Percentiles rank a stretch among this genome's conserved stretches.
Evolutionary conservation across 192 early-diverging fungal genomes (phyloP).

Genomic region (Podochytrium sp.): DNA sequence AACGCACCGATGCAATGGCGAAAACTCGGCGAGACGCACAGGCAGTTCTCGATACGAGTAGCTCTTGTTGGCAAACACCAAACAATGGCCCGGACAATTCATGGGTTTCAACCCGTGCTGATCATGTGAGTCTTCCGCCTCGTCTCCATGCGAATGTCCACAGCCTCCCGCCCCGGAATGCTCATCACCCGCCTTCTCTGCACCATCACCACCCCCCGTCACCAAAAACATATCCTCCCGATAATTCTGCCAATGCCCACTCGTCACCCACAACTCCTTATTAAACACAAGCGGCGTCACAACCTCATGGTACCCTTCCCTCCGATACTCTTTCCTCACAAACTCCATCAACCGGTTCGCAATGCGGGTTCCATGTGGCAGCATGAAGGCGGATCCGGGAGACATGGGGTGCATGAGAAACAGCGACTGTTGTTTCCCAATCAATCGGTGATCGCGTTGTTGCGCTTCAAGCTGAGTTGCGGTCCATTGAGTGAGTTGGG

Average conservation of each 20-base stretch:
- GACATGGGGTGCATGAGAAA: constrained; percentile 44
- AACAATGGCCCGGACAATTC: constrained; percentile 97
- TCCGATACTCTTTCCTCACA: constrained; percentile 74
- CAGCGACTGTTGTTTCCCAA: constrained; percentile 52
- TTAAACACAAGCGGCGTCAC: constrained; percentile 92
- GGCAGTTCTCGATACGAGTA: constrained; percentile 90
- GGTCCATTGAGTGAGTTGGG: constrained; percentile 59
- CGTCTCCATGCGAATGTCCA: not conserved
- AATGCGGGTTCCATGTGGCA: constrained; percentile 73
- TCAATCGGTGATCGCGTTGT: constrained; percentile 55
- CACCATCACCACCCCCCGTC: constrained; percentile 22
- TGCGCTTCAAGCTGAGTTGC: constrained; percentile 54
- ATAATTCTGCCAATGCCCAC: constrained; percentile 97
- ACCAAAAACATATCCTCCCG: constrained; percentile 88
- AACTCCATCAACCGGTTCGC: constrained; percentile 75
- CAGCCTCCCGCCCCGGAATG: constrained; percentile 1
- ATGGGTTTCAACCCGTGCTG: constrained; percentile 93
- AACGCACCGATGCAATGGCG: constrained; percentile 84
- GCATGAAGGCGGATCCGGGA: constrained; percentile 57
- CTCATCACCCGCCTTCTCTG: constrained; percentile 38
- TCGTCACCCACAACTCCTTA: constrained; percentile 89
- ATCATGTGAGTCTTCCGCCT: constrained; percentile 60
- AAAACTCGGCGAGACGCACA: constrained; percentile 88
- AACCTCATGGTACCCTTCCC: constrained; percentile 85
- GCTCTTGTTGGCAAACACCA: constrained; percentile 79